Conservation (phyloP, 306 rosid species). For the Vicia villosa region DNA sequence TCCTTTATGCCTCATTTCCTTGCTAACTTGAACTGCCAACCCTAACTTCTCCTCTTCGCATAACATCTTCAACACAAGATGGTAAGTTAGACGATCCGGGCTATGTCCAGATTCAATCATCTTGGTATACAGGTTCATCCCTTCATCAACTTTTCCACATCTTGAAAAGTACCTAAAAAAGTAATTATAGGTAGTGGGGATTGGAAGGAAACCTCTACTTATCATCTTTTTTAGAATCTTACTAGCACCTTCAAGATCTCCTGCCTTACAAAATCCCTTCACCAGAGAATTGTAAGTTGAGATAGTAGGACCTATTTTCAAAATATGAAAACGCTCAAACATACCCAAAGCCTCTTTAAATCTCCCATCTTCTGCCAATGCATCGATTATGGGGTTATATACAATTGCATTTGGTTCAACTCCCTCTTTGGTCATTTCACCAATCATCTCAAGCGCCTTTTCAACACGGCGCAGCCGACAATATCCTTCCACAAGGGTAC, state of each 20-base stretch:
- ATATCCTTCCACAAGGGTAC: conserved; percentile 88
- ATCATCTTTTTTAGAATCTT: conserved; percentile 86
- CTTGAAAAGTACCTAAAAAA: conserved; percentile 81
- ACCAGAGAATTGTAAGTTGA: conserved; percentile 82
- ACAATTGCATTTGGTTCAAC: conserved; percentile 74
- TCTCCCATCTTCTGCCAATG: conserved; percentile 78
- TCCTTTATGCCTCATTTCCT: conserved; percentile 83
- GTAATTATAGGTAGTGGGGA: conserved; percentile 83
- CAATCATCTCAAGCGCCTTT: conserved; percentile 69
- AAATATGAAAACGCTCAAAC: conserved; percentile 77
- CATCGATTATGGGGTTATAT: conserved; percentile 84
- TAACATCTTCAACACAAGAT: conserved; percentile 86
- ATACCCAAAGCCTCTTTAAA: conserved; percentile 80
- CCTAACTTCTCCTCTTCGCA: conserved; percentile 78
- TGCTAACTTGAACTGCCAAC: conserved; percentile 73
- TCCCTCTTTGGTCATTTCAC: conserved; percentile 69
- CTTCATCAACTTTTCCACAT: conserved; percentile 78
- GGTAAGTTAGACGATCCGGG: conserved; percentile 78
- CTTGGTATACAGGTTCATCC: conserved; percentile 82
- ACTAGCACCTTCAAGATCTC: conserved; percentile 80
- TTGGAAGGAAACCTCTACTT: conserved; percentile 67
- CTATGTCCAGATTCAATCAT: conserved; percentile 78
- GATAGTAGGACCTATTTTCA: conserved; percentile 77
- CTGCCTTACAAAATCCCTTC: conserved; percentile 86
- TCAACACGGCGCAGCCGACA: conserved; percentile 78